Percentiles rank a stretch among this genome's conserved stretches.
phyloP scores from a whole-genome alignment of 805 yeast species.

The Ogataea salicorniae region DNA sequence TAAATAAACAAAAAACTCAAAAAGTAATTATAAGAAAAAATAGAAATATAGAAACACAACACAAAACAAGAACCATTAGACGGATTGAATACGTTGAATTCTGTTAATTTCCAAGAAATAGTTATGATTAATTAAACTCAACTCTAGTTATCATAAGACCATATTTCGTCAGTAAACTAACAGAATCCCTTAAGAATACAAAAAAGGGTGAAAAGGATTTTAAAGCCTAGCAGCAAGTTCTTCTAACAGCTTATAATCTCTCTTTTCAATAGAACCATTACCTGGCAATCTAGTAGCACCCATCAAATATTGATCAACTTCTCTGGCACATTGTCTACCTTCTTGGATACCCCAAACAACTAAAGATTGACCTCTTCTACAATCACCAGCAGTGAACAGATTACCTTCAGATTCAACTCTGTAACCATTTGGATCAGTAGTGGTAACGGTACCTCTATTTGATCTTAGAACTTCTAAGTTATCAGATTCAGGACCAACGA shows the following conservation, averaged over 20 bases:
- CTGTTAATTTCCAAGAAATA: too few relatives aligned
- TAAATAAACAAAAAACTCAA: too few relatives aligned
- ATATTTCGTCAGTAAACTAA: not conserved
- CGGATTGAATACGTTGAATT: too few relatives aligned
- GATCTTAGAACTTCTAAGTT: conserved; percentile 64
- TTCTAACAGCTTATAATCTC: conserved; percentile 72
- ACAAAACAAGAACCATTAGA: too few relatives aligned
- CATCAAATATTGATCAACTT: conserved; percentile 76
- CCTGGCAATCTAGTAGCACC: conserved; percentile 85
- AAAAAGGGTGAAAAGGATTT: not conserved
- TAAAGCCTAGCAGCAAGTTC: conserved; percentile 64
- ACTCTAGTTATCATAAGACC: too few relatives aligned
- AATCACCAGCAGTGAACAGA: conserved; percentile 94
- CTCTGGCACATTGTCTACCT: conserved; percentile 97
- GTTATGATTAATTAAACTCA: too few relatives aligned
- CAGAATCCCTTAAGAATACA: not conserved
- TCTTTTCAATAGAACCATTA: conserved; percentile 84
- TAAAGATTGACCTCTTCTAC: conserved; percentile 97
- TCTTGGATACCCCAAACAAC: conserved; percentile 99
- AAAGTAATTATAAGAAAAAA: too few relatives aligned
- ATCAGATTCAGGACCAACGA: conserved; percentile 91
- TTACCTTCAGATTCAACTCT: conserved; percentile 58
- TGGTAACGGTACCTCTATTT: conserved; percentile 78
- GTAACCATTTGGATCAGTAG: conserved; percentile 59
- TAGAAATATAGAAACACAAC: too few relatives aligned